Percentiles rank a stretch among this genome's conserved stretches.
Conservation (phyloP, 495 filamentous ascomycete species). For the Tetracladium setigerum region DNA sequence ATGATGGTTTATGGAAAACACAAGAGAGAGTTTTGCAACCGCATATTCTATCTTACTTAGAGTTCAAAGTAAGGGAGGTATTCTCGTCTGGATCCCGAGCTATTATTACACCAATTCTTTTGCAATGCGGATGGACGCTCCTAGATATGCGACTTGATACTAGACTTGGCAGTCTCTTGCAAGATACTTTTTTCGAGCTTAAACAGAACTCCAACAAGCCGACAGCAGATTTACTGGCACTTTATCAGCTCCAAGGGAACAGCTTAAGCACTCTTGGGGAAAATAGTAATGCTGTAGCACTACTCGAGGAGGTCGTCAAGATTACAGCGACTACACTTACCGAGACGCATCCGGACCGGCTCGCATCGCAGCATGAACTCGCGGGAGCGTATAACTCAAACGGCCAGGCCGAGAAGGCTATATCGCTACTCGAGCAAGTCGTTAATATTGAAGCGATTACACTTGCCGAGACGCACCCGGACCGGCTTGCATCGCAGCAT, state of each 20-base stretch:
- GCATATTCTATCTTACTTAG: slow-evolving; percentile 22
- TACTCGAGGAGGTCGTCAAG: slow-evolving; percentile 27
- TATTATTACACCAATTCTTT: slow-evolving; percentile 13
- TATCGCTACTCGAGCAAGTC: slow-evolving; percentile 30
- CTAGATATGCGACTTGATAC: slow-evolving; percentile 14
- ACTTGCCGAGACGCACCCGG: slow-evolving; percentile 9
- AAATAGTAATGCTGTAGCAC: slow-evolving; percentile 8
- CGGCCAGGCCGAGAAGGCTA: slow-evolving; percentile 24
- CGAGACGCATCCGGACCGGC: slow-evolving; percentile 25
- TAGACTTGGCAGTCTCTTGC: slow-evolving; percentile 12
- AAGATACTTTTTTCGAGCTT: slow-evolving; percentile 8
- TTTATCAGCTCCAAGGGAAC: slow-evolving; percentile 14
- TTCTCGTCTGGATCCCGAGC: slow-evolving; percentile 8
- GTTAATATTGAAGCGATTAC: slow-evolving; percentile 19
- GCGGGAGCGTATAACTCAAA: slow-evolving; percentile 9
- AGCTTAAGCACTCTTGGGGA: slow-evolving; percentile 9
- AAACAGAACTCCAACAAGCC: slow-evolving; percentile 5
- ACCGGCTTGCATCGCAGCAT: slow-evolving; percentile 14
- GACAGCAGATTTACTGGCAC: slow-evolving; percentile 13
- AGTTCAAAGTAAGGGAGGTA: slow-evolving; percentile 8
- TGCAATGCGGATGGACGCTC: slow-evolving; percentile 19
- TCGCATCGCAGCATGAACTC: slow-evolving; percentile 22
- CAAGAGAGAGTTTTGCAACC: slow-evolving; percentile 19
- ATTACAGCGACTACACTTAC: slow-evolving; percentile 19
- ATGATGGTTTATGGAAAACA: slow-evolving; percentile 10